Base-by-base conservation (phyloP, 495 filamentous ascomycete species). In the Pseudoneurospora amorphoporcata region DNA sequence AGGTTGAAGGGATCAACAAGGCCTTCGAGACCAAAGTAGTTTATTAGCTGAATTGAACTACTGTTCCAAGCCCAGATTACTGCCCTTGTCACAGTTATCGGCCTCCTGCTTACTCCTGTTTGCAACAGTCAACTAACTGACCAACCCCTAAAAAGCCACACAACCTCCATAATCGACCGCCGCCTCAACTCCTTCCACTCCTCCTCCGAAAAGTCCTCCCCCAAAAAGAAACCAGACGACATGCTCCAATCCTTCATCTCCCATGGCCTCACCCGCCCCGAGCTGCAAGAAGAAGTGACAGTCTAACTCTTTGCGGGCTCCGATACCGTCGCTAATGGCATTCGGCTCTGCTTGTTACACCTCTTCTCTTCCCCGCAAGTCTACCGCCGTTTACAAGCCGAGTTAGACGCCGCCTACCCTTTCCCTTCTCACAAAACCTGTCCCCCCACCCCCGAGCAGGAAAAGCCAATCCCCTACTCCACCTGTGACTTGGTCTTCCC, bases 311-410 rank as follows among this genome's bases (percentile, higher is more conserved):
- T 90, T 10, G 90, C 89, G 3, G 89, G 88, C n/a, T 86, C 88
- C 8, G 90, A 93, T 73, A 90, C 90, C 12, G 88, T 86, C 0
- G 86, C 87, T 0, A 88, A 86, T 1, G 82, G 86, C 9, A 84
- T 92, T 75, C 84, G 84, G 68, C 84, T 83, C 2, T 81, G 88
- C 47, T 78, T 92, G 58, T 74, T 84, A 32, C 85, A 87, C 73
- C 78, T 92, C 32, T 75, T 90, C 14, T 80, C 79, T 7, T 81
- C 84, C 68, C 81, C 83, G 0, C 41, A 69, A 0, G 80, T 83
- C 0, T 90, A 90, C 76, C 76, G 81, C 8, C 84, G 81, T 47
- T 82, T 92, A 68, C 84, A 88, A 80, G 75, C 76, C 35, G 90
- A 92, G 72, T 86, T 92, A 53, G 86, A 88, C 69, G 39, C 68